Evolutionary conservation across 306 rosid species (phyloP).

Genomic region (Myrica gale): DNA sequence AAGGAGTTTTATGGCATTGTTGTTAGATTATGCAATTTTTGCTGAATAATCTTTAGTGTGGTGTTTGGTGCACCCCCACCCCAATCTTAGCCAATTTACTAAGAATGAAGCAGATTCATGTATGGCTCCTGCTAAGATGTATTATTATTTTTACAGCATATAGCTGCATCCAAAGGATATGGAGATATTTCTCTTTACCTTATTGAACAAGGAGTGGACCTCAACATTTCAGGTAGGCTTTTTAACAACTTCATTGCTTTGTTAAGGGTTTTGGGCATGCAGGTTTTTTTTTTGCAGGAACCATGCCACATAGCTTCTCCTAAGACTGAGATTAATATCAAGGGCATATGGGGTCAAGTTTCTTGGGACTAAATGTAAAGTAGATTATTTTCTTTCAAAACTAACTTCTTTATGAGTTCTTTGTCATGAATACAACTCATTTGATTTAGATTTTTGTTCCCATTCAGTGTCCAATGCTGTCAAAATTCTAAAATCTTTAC

Average conservation of each 20-base stretch:
- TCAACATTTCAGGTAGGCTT: constrained; percentile 44
- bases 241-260: background rate
- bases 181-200: constrained; percentile 51
- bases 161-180: constrained; percentile 57
- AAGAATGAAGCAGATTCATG: background rate
- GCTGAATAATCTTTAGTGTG: background rate
- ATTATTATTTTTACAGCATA: constrained; percentile 36
- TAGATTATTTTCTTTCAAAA: background rate
- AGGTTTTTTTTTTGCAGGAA: too few relatives aligned
- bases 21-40: background rate
- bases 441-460: too few relatives aligned
- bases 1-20: background rate
- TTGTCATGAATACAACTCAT: background rate
- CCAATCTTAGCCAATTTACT: background rate
- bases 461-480: background rate
- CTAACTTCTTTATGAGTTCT: background rate
- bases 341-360: background rate
- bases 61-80: background rate
- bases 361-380: background rate
- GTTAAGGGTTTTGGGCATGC: too few relatives aligned
- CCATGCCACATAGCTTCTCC: background rate
- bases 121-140: constrained; percentile 12
- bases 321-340: background rate
- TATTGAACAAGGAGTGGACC: constrained; percentile 40
- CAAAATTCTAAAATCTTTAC: background rate